Base-by-base conservation (phyloP, 2,329 filamentous ascomycete species). In the Penicillium digitatum region DNA sequence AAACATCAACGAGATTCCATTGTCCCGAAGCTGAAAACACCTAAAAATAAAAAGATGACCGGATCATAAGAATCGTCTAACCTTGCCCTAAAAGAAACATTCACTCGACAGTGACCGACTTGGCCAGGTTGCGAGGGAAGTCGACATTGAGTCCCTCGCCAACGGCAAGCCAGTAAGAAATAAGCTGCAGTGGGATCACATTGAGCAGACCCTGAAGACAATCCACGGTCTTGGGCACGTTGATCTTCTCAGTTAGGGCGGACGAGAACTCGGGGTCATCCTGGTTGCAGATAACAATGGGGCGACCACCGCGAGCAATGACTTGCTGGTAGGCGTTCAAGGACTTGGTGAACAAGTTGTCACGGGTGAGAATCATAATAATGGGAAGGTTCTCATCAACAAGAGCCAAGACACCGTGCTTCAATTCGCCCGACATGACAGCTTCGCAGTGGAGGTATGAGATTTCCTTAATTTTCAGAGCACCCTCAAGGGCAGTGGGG, bases 391-490 rank as follows among this genome's bases (percentile, higher is more conserved):
- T 93, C 83, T 99, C 94, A 69, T 99, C 94, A 57, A 99, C 94
- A 60, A 99, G 83, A 50, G 94, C 94, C 72, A 99, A 81, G 49
- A 99, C 94, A 82, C 94, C 94, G 77, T 99, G 94, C 85, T 99
- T 99, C 69, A 99, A 84, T 80, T 99, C 94, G 77, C 94, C 94
- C 62, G 94, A 97, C 94, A 99, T 99, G 81, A 99, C 94, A 67
- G 94, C 94, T 80, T 99, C 94, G 77, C 94, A 99, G 78, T 99
- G 94, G 57, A 99, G 89, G 78, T 99, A 99, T 18, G 93, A 97
- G 69, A 99, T 99, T 80, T 99, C 94, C 85, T 99, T 99, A 78
- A 99, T 99, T 83, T 99, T 99, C 66, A 99, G 82, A 47, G 94
- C 94, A 78, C 90, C 94, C 81, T 99, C 94, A 22, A 99, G 86